A percentile compares a stretch with the other conserved stretches of the same genome.
These are phyloP conservation scores for Chondrus crispus DNA, from an alignment of 23 red algal species.

Conservation along the genomic window DNA sequence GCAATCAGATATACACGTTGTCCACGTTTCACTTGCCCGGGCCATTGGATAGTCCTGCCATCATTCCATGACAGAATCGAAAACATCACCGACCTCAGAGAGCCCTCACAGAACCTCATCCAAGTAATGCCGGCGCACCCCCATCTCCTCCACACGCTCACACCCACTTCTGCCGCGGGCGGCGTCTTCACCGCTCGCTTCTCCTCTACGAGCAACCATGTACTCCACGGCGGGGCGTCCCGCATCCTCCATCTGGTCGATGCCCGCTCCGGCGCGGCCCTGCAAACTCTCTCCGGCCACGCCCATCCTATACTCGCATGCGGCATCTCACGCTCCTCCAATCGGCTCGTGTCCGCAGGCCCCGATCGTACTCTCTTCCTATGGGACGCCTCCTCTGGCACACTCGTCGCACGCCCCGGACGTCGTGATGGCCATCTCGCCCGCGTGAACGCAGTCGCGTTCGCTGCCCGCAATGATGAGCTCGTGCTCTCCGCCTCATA, in stretches of 20 bases:
- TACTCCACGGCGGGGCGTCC: neutral
- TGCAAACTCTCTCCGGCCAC: neutral
- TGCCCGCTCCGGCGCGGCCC: neutral
- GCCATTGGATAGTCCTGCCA: too few species aligned
- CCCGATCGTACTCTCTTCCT: neutral
- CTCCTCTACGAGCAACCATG: neutral
- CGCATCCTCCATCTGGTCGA: neutral
- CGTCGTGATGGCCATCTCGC: neutral
- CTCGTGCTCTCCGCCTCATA: conserved; percentile 1
- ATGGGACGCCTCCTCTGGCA: neutral
- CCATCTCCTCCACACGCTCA: neutral
- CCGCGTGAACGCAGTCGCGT: too few species aligned
- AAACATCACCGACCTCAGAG: too few species aligned
- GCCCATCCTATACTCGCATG: neutral
- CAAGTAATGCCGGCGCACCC: too few species aligned
- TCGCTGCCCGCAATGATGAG: neutral
- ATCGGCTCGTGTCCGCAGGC: neutral
- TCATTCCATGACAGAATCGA: too few species aligned
- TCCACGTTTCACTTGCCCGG: too few species aligned
- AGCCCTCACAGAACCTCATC: too few species aligned
- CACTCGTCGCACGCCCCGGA: neutral
- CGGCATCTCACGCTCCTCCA: neutral
- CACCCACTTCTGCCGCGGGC: neutral
- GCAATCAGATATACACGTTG: too few species aligned
- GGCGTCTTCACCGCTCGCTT: neutral